Evolutionary conservation across 768 basidiomycete species (phyloP).

Genomic region (Heimioporus sp.): DNA sequence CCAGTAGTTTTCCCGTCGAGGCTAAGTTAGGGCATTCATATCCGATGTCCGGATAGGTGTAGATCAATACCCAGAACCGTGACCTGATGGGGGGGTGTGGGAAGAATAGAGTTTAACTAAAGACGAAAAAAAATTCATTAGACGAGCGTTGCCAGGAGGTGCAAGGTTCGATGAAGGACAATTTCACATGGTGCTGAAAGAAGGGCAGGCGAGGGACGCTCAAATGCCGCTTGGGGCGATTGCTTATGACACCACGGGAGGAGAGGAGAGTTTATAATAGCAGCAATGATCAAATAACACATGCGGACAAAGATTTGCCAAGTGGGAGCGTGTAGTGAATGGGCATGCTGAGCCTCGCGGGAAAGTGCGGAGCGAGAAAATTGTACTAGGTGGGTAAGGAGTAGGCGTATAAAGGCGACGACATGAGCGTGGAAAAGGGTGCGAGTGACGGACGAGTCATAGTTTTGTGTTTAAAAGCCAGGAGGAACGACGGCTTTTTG

Average conservation of each 20-base stretch:
- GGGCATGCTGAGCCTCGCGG: conserved; percentile 6
- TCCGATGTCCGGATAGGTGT: conserved; percentile 27
- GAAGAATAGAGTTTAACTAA: conserved; percentile 22
- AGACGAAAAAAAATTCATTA: conserved; percentile 17
- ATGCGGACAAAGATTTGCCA: conserved; percentile 12
- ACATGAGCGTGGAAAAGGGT: too few relatives aligned
- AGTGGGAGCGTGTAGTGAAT: conserved; percentile 4
- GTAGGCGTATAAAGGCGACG: conserved; percentile 1
- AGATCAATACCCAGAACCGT: conserved; percentile 20
- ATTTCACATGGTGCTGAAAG: conserved; percentile 21
- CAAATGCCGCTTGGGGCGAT: conserved; percentile 23
- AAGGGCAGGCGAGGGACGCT: conserved; percentile 14
- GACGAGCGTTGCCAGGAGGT: conserved; percentile 29
- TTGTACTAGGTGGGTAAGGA: conserved; percentile 12
- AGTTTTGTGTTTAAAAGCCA: conserved; percentile 59
- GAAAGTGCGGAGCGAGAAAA: conserved; percentile 14
- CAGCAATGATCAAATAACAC: conserved; percentile 24
- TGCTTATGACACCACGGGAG: conserved; percentile 16
- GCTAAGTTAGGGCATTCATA: conserved; percentile 31
- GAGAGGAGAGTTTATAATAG: conserved; percentile 29
- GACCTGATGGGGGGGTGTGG: conserved; percentile 14
- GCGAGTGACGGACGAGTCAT: neutral
- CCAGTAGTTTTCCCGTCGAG: conserved; percentile 64
- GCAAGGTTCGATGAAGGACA: conserved; percentile 9
- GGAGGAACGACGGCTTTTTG: conserved; percentile 73